Percentiles rank a stretch among this genome's conserved stretches.
Evolutionary conservation across 139 green algal genomes (phyloP).

Genomic region (Tetradesmus obliquus): DNA sequence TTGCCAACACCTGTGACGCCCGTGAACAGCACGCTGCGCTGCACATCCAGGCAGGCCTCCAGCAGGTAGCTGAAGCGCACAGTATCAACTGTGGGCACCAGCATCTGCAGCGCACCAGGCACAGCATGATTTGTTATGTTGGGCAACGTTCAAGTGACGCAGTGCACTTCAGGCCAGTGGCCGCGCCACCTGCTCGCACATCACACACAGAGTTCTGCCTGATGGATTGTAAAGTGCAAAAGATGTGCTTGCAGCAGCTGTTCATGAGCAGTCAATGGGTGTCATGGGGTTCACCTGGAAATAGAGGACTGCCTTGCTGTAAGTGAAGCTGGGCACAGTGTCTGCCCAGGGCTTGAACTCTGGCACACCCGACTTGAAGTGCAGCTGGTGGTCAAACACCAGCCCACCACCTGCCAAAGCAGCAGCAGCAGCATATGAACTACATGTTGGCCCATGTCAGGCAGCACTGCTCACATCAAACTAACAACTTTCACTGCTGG

Average conservation of each 20-base stretch:
- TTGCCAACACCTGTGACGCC: conserved; percentile 87
- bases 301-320: conserved; percentile 79
- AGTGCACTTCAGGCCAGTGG: too few species aligned
- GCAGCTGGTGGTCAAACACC: conserved; percentile 84
- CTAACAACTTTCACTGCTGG: not conserved
- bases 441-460: not conserved
- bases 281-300: too few species aligned
- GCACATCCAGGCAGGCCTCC: conserved; percentile 70
- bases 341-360: conserved; percentile 79
- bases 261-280: too few species aligned
- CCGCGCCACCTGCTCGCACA: too few species aligned
- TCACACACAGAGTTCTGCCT: too few species aligned
- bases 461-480: not conserved
- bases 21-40: conserved; percentile 79
- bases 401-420: conserved; percentile 48
- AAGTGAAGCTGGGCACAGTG: conserved; percentile 76
- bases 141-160: too few species aligned
- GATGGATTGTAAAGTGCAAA: too few species aligned
- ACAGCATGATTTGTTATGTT: too few species aligned
- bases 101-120: conserved; percentile 40
- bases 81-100: conserved; percentile 86
- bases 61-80: conserved; percentile 76
- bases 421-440: not conserved
- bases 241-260: too few species aligned
- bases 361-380: conserved; percentile 29